Base-by-base conservation (phyloP, 768 basidiomycete genomes). In the Boletellus ananiceps region DNA sequence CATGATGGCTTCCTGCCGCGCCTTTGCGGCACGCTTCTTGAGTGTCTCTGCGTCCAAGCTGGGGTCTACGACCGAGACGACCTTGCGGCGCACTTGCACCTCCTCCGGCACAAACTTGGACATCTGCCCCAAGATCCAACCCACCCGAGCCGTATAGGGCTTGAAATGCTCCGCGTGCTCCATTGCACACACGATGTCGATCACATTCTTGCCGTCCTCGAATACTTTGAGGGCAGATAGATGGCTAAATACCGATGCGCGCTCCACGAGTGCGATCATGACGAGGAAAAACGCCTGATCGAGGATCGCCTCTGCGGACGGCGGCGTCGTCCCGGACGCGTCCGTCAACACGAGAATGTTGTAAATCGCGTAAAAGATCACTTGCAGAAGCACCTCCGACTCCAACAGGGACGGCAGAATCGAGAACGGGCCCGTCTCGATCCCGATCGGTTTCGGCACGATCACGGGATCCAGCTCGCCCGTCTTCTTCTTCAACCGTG, bases 1-100 rank as follows among this genome's bases (percentile, higher is more conserved):
- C 92, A 99, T 90, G 60, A 99, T 90, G 0, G 88, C 86, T 52
- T 87, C 89, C 65, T 96, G 88, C n/a, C 94, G 76, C 12, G 83
- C 88, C 65, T 93, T 92, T 8, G 90, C 93, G 5, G 93, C 90
- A 25, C 75, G 76, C 63, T 90, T 91, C 74, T 86, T 88, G 37
- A 81, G 78, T 49, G 84, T 84, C 50, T 82, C 85, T 3, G 80
- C 68, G 51, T 84, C 79, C 19, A 73, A 60, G 0, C 69, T 65
- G 5, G 64, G 64, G 5, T 65, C 57, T 6, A 65, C 59, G 11
- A 63, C 59, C 25, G 77, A 71, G 3, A 71, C 61, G 7, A 77
- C 64, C 33, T 70, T 72, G 13, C 83, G 77, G 8, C 77, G 74
- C 8, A 62, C 66, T 15, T 67, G 67, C 9, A 90, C 82, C 39